Evolutionary conservation across 225 moss, liverwort and hornwort species (phyloP).

Genomic region (Sphagnum contortum): DNA sequence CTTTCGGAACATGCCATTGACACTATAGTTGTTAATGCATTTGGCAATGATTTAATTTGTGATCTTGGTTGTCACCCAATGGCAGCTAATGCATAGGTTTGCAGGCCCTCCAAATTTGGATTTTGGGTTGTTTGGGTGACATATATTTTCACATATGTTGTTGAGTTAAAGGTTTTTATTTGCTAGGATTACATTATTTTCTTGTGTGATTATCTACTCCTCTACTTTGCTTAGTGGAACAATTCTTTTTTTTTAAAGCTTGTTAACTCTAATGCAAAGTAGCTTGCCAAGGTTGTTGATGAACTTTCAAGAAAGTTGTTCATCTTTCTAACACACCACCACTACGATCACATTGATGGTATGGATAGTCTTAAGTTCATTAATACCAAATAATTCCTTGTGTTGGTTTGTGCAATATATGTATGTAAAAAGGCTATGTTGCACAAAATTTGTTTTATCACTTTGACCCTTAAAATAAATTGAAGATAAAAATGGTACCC

Average conservation of each 20-base stretch:
- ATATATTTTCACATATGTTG: too few relatives aligned
- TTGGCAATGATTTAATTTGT: slow-evolving; percentile 72
- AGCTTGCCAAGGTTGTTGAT: slow-evolving; percentile 77
- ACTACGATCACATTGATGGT: slow-evolving; percentile 85
- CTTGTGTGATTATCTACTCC: too few relatives aligned
- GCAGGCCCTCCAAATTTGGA: background rate
- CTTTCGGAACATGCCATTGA: slow-evolving; percentile 33
- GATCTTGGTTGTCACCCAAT: slow-evolving; percentile 79
- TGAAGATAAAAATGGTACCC: too few relatives aligned
- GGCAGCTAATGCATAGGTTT: slow-evolving; percentile 69
- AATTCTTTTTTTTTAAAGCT: slow-evolving; percentile 21
- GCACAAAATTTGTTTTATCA: too few relatives aligned
- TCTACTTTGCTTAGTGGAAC: too few relatives aligned
- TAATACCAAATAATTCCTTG: too few relatives aligned
- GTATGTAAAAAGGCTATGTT: too few relatives aligned
- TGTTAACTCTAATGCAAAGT: slow-evolving; percentile 53
- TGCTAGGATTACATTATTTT: too few relatives aligned
- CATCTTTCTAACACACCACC: slow-evolving; percentile 87
- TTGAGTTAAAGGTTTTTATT: too few relatives aligned
- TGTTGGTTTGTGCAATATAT: too few relatives aligned
- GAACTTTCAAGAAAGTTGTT: slow-evolving; percentile 73
- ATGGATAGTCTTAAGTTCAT: slow-evolving; percentile 2
- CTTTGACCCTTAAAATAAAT: too few relatives aligned
- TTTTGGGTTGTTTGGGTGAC: too few relatives aligned
- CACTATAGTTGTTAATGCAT: slow-evolving; percentile 40